phyloP scores from a whole-genome alignment of 768 basidiomycete species.

The Serendipita sp. region DNA sequence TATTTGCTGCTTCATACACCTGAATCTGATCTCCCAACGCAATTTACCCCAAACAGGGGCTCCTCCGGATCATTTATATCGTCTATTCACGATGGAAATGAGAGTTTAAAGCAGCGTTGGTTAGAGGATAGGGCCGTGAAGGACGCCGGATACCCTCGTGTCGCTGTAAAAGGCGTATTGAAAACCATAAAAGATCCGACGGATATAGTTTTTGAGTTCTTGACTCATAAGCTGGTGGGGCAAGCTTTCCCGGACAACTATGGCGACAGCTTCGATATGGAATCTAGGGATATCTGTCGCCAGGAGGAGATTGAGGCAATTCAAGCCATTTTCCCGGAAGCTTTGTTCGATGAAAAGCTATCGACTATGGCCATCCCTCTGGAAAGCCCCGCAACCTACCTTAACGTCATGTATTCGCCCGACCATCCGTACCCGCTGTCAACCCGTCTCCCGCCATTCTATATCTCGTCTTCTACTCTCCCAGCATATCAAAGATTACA shows the following conservation, averaged over 20 bases:
- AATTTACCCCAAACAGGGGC: conserved; percentile 48
- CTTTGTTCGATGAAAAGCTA: not conserved
- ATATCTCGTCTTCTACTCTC: conserved; percentile 48
- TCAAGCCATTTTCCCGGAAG: conserved; percentile 13
- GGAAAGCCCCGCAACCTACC: conserved; percentile 43
- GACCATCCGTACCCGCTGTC: conserved; percentile 31
- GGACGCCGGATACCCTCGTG: conserved; percentile 67
- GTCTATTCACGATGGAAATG: conserved; percentile 42
- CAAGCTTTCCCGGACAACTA: not conserved
- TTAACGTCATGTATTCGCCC: conserved; percentile 48
- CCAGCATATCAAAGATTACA: conserved; percentile 75
- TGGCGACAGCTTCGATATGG: conserved; percentile 13
- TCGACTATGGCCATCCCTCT: conserved; percentile 24
- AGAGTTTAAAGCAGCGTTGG: conserved; percentile 61
- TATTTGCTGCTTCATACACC: conserved; percentile 71
- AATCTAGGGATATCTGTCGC: conserved; percentile 16
- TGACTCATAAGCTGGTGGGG: not conserved
- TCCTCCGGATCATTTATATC: conserved; percentile 57
- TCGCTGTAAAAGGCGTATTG: conserved; percentile 38
- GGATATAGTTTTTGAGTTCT: not conserved
- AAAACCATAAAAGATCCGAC: conserved; percentile 12
- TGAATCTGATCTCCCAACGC: conserved; percentile 71
- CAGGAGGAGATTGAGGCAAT: conserved; percentile 22
- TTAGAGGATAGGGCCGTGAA: conserved; percentile 64
- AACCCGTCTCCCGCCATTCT: conserved; percentile 49